Evolutionary conservation across 2,329 filamentous ascomycete species (phyloP).

Genomic region (Monilinia aucupariae): DNA sequence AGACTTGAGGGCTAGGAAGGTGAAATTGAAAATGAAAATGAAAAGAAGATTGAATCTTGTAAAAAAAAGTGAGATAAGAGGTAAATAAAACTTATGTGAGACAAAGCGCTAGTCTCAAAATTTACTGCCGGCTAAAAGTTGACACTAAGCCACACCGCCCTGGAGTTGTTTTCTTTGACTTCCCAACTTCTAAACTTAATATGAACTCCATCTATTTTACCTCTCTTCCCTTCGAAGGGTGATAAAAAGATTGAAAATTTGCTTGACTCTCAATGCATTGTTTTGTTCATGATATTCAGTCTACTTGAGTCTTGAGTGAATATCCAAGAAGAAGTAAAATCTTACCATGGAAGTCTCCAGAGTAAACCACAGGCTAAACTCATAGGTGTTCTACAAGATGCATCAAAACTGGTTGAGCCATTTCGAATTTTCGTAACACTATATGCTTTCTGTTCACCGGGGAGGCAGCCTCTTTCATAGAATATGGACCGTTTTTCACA

Average conservation of each 20-base stretch:
- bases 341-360: no score
- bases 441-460: neutral
- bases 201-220: neutral
- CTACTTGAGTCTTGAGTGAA: neutral
- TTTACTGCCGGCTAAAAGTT: neutral
- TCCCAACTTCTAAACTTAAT: no score
- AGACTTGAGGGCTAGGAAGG: neutral
- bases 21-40: neutral
- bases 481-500: no score
- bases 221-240: neutral
- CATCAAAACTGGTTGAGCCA: neutral
- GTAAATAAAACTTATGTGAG: neutral
- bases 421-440: no score
- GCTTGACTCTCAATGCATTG: neutral
- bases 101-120: neutral
- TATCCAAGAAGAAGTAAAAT: no score
- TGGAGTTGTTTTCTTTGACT: neutral
- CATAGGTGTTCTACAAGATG: neutral
- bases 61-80: slow-evolving; percentile 9
- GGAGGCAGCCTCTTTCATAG: neutral
- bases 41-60: neutral
- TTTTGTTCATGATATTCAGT: neutral
- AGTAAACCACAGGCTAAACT: no score
- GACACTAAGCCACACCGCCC: neutral
- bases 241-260: neutral